Base-by-base conservation (phyloP, 192 early-diverging fungal species). In the Coemansia sp. region DNA sequence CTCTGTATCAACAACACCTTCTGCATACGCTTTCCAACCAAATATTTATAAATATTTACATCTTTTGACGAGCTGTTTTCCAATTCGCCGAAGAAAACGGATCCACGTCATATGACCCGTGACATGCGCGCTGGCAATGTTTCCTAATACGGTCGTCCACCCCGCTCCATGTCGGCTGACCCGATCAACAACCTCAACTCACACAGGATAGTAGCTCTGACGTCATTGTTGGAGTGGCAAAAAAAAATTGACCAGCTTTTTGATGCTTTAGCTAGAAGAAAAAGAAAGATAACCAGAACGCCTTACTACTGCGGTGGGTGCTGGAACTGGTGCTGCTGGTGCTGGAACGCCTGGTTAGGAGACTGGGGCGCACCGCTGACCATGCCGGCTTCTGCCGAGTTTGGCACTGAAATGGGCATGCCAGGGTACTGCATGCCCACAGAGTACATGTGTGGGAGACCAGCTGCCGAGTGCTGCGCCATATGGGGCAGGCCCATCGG, bases 361-460 rank as follows among this genome's bases (percentile, higher is more conserved):
- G 59, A 59, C 58, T 49, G 66, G 4, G 30, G 49, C 7, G 35
- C 56, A 18, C 56, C 34, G 15, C 52, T 55, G 52, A 32, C 52
- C 52, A 55, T 55, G 29, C 56, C 56, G 8, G 56, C 34, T 4
- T 59, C 56, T 5, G 56, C 2, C 56, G 34, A 8, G 34, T 43
- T 56, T 2, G 60, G 49, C 30, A 53, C 50, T 7, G 47, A 15
- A 3, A 40, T 41, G 13, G 67, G 47, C 29, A 55, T 35, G 30
- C 68, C 61, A 6, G 61, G 35, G 22, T 65, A 75, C 24, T 58
- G 38, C 44, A 69, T 59, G 49, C 38, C 64, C 3, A 64, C 68
- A 11, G 68, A 59, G 63, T 73, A 70, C 71, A 73, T 73, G 41
- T 68, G 75, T 4, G 41, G 35, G 56, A 60, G 49, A 4, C 38